Base-by-base conservation (phyloP, 345 rosid genomes). In the Citrus medica region DNA sequence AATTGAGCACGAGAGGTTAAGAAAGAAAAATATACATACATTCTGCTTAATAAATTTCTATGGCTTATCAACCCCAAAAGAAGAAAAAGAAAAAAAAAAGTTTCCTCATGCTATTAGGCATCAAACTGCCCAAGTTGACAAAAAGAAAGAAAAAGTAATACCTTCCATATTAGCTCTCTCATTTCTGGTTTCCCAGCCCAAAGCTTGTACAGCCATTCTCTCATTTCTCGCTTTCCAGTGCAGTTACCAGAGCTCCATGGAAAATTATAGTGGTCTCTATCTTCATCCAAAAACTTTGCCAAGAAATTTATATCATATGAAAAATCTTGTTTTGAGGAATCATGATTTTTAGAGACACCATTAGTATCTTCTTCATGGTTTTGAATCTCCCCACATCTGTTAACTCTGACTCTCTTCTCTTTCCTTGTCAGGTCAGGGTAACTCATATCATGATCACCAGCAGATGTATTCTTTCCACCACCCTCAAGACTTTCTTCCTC, bases 211-310 rank as follows among this genome's bases (percentile, higher is more conserved):
- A 95, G 78, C 99, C 99, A 95, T 32, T 85, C 92, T 78, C 99
- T 92, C 98, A 95, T 90, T 88, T 95, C 98, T 81, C 99, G 89
- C 67, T 90, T 98, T 73, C 98, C 99, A 22, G 93, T 92, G 85
- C 94, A 89, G 80, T 92, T 93, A 33, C 97, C 93, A 61, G 88
- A 79, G 84, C 90, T 89, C 99, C 99, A 95, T 64, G 92, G 92
- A 82, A 87, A 89, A 76, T 79, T 95, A 77, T 92, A 95, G 83
- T 95, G 98, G 84, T 95, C 98, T 79, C 85, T 95, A 60, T 92
- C 94, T 85, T 88, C 82, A 82, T 93, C 96, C 85, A 95, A 86
- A 86, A 91, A 89, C 73, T 66, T 86, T 48, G 86, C 76, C 83
- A 95, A 83, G 84, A 88, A 88, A 80, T 90, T 84, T 35, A 91